These are phyloP conservation scores for Fusarium kyushuense DNA, from an alignment of 2,329 filamentous ascomycete genomes.

Conservation along the genomic window DNA sequence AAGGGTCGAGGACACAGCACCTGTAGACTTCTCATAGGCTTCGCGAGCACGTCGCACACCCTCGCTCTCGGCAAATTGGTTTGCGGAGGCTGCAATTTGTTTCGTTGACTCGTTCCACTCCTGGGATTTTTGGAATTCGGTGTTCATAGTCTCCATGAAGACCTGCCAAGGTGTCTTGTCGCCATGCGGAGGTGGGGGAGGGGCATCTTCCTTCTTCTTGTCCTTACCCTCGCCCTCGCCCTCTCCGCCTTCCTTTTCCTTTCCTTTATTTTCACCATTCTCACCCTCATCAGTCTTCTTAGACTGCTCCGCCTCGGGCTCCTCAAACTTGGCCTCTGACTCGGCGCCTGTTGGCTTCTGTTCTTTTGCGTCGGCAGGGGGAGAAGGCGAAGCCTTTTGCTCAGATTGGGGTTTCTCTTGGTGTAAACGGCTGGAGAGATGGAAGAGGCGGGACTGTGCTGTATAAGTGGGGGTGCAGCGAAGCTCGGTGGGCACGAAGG, in stretches of 20 bases:
- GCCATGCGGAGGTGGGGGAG: conserved; percentile 94
- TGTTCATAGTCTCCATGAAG: conserved; percentile 94
- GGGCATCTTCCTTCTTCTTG: conserved; percentile 74
- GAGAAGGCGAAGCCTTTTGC: conserved; percentile 42
- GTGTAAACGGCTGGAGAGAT: conserved; percentile 48
- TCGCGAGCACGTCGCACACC: conserved; percentile 86
- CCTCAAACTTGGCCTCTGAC: conserved; percentile 52
- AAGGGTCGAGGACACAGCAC: conserved; percentile 82
- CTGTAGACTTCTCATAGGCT: conserved; percentile 88
- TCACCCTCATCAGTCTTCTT: conserved; percentile 57
- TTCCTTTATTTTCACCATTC: conserved; percentile 58
- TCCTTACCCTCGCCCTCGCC: conserved; percentile 64
- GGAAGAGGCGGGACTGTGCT: conserved; percentile 51
- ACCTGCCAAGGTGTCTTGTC: conserved; percentile 99
- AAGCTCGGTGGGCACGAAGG: conserved; percentile 56
- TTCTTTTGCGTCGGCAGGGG: conserved; percentile 57
- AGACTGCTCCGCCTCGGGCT: conserved; percentile 58
- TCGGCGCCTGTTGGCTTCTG: conserved; percentile 54
- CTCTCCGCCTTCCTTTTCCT: conserved; percentile 60
- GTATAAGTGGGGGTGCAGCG: conserved; percentile 51
- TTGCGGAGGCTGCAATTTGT: conserved; percentile 86
- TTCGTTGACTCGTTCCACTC: conserved; percentile 99
- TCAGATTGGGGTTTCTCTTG: conserved; percentile 54
- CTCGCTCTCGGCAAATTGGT: conserved; percentile 94
- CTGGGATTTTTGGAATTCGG: conserved; percentile 95